These are phyloP conservation scores for Thermothelomyces thermophilus DNA, from an alignment of 2,329 filamentous ascomycete species.

Conservation along the genomic window DNA sequence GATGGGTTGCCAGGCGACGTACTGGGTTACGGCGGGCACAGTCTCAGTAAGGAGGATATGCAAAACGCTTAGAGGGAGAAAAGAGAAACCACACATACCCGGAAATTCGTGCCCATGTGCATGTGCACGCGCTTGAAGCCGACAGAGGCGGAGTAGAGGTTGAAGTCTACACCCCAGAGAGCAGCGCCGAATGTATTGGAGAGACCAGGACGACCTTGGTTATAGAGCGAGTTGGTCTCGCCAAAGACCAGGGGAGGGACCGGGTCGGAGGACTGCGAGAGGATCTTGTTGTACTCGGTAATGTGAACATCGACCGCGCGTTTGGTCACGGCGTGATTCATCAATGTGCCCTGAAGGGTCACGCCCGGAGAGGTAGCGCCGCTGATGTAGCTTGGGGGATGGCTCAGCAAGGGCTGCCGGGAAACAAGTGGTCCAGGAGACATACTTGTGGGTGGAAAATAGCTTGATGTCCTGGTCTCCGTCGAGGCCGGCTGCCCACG, in stretches of 20 bases:
- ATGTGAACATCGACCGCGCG: conserved; percentile 43
- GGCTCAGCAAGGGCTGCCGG: neutral
- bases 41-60: neutral
- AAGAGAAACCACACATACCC: conserved; percentile 27
- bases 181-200: conserved; percentile 60
- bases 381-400: conserved; percentile 51
- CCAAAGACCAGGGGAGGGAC: conserved; percentile 49
- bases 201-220: conserved; percentile 53
- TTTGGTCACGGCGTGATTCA: conserved; percentile 54
- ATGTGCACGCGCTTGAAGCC: conserved; percentile 54
- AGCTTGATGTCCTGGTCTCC: conserved; percentile 42
- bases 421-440: neutral
- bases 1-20: conserved; percentile 55
- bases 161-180: conserved; percentile 59
- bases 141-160: conserved; percentile 48
- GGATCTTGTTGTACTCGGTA: conserved; percentile 39
- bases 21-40: conserved; percentile 27
- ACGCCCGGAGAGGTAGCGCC: conserved; percentile 53
- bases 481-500: conserved; percentile 50
- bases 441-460: conserved; percentile 55
- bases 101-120: conserved; percentile 58
- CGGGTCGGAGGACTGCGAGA: conserved; percentile 23
- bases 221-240: conserved; percentile 57
- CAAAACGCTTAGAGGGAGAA: neutral
- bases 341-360: conserved; percentile 54